These are phyloP conservation scores for Cordyceps tenuipes DNA, from an alignment of 2,329 filamentous ascomycete species.

Conservation along the genomic window DNA sequence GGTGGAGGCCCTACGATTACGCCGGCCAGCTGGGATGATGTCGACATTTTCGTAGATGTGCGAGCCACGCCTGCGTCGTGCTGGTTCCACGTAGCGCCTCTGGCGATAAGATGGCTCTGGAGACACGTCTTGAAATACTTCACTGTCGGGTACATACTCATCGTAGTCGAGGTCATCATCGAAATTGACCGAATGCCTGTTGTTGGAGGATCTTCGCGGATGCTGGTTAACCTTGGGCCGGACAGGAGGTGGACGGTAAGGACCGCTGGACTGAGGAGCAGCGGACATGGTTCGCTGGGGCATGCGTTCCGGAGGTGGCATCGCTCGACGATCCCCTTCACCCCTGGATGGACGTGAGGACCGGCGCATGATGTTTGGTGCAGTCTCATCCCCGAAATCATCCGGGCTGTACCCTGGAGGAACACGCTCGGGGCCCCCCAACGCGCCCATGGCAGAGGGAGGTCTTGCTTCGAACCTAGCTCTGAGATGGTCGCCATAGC, in stretches of 20 bases:
- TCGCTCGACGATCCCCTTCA: constrained; percentile 36
- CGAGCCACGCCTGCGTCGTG: constrained; percentile 28
- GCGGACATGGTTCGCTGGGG: constrained; percentile 28
- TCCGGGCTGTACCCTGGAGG: constrained; percentile 27
- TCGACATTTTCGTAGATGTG: constrained; percentile 31
- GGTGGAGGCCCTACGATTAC: constrained; percentile 32
- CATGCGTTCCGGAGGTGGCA: constrained; percentile 38
- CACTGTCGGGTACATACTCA: constrained; percentile 26
- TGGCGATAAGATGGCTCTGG: constrained; percentile 27
- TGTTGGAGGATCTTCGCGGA: constrained; percentile 21
- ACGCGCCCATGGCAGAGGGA: constrained; percentile 33
- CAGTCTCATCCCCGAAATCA: constrained; percentile 34
- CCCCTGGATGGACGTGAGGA: constrained; percentile 34
- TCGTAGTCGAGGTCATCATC: constrained; percentile 31
- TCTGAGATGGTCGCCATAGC: constrained; percentile 23
- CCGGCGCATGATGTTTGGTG: constrained; percentile 29
- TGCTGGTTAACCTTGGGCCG: constrained; percentile 17
- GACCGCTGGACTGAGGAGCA: constrained; percentile 22
- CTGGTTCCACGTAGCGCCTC: constrained; percentile 22
- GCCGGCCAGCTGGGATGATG: constrained; percentile 30
- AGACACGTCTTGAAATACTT: constrained; percentile 32
- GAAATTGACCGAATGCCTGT: constrained; percentile 26
- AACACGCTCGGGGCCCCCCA: constrained; percentile 19
- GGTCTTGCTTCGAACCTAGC: constrained; percentile 28
- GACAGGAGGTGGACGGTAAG: constrained; percentile 21